Conservation (phyloP, 2,329 filamentous ascomycete species). For the Penicillium griseofulvum region DNA sequence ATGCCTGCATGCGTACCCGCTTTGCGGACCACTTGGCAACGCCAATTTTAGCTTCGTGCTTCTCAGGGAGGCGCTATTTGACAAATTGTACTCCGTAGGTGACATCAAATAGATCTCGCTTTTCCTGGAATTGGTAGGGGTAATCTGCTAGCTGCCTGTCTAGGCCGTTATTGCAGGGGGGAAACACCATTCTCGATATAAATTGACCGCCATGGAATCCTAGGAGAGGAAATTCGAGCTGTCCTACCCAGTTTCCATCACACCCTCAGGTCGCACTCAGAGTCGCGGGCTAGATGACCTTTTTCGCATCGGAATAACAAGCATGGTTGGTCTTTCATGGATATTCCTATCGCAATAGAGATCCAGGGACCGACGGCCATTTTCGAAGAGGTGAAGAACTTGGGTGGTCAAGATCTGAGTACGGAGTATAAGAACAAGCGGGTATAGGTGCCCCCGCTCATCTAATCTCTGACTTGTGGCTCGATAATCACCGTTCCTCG, state of each 20-base stretch:
- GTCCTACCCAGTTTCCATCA: neutral
- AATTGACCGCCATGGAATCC: neutral
- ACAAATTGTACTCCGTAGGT: neutral
- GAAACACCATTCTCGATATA: neutral
- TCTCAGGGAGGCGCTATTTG: too few species aligned
- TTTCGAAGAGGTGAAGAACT: neutral
- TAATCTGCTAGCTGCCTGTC: neutral
- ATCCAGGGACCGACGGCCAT: neutral
- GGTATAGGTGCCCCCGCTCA: neutral
- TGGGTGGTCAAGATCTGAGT: neutral
- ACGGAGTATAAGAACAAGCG: neutral
- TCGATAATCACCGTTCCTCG: neutral
- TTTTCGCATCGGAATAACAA: neutral
- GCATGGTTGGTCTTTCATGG: too few species aligned
- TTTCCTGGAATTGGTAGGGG: neutral
- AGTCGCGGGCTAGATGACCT: neutral
- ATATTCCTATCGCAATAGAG: neutral
- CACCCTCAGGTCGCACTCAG: neutral
- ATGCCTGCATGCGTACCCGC: too few species aligned
- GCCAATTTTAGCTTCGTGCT: too few species aligned
- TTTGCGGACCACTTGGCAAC: too few species aligned
- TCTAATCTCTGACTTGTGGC: neutral
- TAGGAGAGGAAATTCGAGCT: neutral
- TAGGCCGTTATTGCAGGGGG: neutral
- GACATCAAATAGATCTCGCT: neutral